Base-by-base conservation (phyloP, 2,329 filamentous ascomycete species). In the Pezicula carpinea region DNA sequence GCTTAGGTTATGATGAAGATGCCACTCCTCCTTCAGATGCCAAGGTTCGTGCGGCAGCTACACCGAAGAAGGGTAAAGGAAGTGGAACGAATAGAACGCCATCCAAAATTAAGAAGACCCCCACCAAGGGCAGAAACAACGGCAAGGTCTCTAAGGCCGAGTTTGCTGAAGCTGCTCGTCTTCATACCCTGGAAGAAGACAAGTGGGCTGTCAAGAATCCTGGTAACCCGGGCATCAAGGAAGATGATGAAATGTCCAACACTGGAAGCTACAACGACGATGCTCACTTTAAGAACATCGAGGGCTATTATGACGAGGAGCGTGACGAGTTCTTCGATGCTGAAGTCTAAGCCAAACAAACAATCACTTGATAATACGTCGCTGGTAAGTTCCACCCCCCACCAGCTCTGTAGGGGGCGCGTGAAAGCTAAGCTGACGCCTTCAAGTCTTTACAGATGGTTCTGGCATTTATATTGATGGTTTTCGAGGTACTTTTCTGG, bases 1-100 rank as follows among this genome's bases (percentile, higher is more conserved):
- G 75, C 60, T 62, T 72, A 1, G 68, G 68, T 3, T 43, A 29
- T 18, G 39, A 10, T 8, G 45, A 44, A 10, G 39, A 47, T 13
- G 41, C 18, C 11, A 17, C 34, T 4, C n/a, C 22, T 6, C n/a
- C 19, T 11, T 23, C 32, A 14, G 26, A 7, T 7, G 21, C 7
- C 21, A 14, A 15, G 41, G 6, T 5, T 6, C 15, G 4, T 13
- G 36, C 26, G 6, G 33, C 41, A 1, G 11, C 40, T 6, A 51
- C 44, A 39, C 19, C 39, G 4, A 46, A 48, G 38, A 26, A 18
- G 29, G 34, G 26, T 7, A 13, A 17, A 5, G 26, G 6, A 21
- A 26, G n/a, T 29, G 51, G 50, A 18, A 43, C 31, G 29, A 47
- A 47, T 8, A 53, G 15, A 29, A 47, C 50, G 11, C 41, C 50